phyloP scores from a whole-genome alignment of 2,329 filamentous ascomycete genomes.

The Penicillium italicum region DNA sequence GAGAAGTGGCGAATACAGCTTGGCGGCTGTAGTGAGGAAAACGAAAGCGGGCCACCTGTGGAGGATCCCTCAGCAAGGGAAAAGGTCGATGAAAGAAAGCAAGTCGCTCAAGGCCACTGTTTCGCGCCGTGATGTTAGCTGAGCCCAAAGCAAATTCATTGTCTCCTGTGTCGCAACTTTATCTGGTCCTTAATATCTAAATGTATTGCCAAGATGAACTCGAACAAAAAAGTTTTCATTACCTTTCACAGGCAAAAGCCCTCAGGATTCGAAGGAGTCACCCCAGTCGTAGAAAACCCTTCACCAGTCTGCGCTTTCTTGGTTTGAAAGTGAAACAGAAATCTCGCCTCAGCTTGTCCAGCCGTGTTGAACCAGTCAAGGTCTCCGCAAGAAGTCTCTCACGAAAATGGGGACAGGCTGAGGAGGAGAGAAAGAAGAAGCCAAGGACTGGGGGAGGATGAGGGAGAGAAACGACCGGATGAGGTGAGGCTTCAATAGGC shows the following conservation, averaged over 20 bases:
- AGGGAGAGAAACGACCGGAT: slow-evolving; percentile 6
- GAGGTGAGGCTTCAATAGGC: slow-evolving; percentile 6
- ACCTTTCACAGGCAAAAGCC: slow-evolving; percentile 32
- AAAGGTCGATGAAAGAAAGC: background rate
- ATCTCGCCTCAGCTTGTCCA: slow-evolving; percentile 33
- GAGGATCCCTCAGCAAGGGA: slow-evolving; percentile 18
- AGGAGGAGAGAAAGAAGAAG: slow-evolving; percentile 20
- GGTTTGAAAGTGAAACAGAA: slow-evolving; percentile 19
- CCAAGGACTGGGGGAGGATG: slow-evolving; percentile 18
- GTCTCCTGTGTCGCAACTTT: background rate
- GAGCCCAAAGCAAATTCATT: slow-evolving; percentile 2
- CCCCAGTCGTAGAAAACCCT: slow-evolving; percentile 20
- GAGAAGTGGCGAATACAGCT: slow-evolving; percentile 70
- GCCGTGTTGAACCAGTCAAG: slow-evolving; percentile 41
- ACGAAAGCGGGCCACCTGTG: slow-evolving; percentile 10
- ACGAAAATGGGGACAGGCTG: slow-evolving; percentile 32
- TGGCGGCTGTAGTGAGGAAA: slow-evolving; percentile 47
- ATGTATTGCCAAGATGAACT: background rate
- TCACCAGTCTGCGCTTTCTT: slow-evolving; percentile 23
- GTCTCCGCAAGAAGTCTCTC: slow-evolving; percentile 37
- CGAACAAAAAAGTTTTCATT: slow-evolving; percentile 20
- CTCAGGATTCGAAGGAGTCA: slow-evolving; percentile 15
- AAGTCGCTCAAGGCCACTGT: slow-evolving; percentile 32
- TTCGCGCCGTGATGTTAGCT: slow-evolving; percentile 34
- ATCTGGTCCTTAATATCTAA: background rate